Conservation (phyloP, 345 rosid species). For the Clarkia xantiana region DNA sequence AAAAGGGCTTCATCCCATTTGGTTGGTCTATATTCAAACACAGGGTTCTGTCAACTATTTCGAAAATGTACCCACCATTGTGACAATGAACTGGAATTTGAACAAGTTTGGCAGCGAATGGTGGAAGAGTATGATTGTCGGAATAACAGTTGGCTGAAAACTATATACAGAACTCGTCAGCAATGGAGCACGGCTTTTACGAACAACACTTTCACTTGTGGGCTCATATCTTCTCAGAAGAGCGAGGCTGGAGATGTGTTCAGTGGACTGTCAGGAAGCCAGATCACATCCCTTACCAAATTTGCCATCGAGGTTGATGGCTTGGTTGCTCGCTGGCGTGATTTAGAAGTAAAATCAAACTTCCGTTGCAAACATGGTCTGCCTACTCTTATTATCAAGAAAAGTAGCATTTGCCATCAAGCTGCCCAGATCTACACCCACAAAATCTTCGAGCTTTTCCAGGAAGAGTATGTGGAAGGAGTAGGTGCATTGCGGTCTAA, state of each 20-base stretch:
- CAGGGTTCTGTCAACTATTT: conserved; percentile 1
- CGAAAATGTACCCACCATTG: neutral
- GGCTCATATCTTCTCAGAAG: conserved; percentile 5
- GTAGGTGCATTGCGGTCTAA: conserved; percentile 5
- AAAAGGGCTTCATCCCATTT: conserved; percentile 4
- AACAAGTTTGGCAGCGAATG: conserved; percentile 6
- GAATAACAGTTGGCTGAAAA: conserved; percentile 7
- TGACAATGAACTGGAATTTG: conserved; percentile 1
- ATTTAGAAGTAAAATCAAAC: conserved; percentile 4
- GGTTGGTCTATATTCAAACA: conserved; percentile 3
- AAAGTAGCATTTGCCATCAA: conserved; percentile 5
- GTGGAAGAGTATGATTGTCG: conserved; percentile 5
- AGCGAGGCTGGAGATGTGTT: conserved; percentile 5
- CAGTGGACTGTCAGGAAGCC: conserved; percentile 1
- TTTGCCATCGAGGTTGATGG: conserved; percentile 5
- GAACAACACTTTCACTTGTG: conserved; percentile 1
- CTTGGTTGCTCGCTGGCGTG: conserved; percentile 8
- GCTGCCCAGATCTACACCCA: conserved; percentile 5
- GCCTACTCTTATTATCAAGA: conserved; percentile 5
- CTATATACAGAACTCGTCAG: conserved; percentile 3
- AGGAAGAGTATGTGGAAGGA: conserved; percentile 6
- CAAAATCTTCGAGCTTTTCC: conserved; percentile 7
- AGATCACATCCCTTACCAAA: conserved; percentile 5
- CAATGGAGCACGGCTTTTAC: conserved; percentile 6
- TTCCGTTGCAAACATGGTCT: conserved; percentile 6